These are phyloP conservation scores for Croton laevigatus DNA, from an alignment of 441 rosid genomes.

Conservation along the genomic window DNA sequence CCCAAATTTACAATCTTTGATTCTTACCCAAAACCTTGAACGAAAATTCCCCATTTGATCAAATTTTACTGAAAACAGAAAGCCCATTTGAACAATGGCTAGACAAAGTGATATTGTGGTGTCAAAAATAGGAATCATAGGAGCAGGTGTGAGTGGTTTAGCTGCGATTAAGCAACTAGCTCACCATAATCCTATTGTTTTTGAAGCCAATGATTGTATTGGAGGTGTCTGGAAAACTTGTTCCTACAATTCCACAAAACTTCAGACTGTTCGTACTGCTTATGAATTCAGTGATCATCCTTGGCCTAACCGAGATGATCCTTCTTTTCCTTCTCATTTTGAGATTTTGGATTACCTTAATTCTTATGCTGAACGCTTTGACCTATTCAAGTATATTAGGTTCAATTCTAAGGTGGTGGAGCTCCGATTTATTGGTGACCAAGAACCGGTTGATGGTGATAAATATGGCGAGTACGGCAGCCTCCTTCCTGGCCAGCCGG, in stretches of 20 bases:
- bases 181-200: conserved; percentile 53
- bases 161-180: conserved; percentile 70
- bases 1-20: background rate
- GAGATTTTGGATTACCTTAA: conserved; percentile 72
- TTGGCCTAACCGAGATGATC: conserved; percentile 72
- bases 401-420: conserved; percentile 70
- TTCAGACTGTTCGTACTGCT: conserved; percentile 60
- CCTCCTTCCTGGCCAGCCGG: conserved; percentile 60
- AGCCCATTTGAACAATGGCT: conserved; percentile 21
- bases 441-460: conserved; percentile 16
- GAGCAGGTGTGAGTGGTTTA: conserved; percentile 83
- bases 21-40: background rate
- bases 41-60: background rate
- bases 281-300: conserved; percentile 84
- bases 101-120: conserved; percentile 22
- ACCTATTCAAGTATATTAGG: conserved; percentile 52
- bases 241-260: conserved; percentile 68
- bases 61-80: too few species aligned
- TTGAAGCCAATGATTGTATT: conserved; percentile 66
- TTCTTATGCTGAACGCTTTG: conserved; percentile 63
- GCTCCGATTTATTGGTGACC: conserved; percentile 47
- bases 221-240: conserved; percentile 91
- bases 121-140: conserved; percentile 65
- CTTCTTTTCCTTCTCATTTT: conserved; percentile 58
- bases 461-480: conserved; percentile 31